phyloP scores from a whole-genome alignment of 371 early-diverging fungal species.

The Sporodiniella umbellata region DNA sequence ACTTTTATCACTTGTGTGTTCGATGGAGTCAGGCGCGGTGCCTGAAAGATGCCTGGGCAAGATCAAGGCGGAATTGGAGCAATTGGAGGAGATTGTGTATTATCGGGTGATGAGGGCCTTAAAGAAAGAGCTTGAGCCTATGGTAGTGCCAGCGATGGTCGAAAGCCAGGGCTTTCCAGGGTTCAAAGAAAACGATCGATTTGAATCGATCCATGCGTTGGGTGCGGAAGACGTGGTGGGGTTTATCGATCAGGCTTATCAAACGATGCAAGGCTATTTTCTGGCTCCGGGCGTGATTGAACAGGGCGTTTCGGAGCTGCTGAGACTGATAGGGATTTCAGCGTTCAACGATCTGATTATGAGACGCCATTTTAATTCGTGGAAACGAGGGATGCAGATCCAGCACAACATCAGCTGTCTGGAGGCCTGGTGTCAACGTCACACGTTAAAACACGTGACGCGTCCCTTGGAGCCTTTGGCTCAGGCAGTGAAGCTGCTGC shows the following conservation, averaged over 20 bases:
- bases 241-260: constrained; percentile 85
- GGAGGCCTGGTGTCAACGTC: constrained; percentile 96
- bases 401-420: constrained; percentile 95
- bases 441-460: constrained; percentile 84
- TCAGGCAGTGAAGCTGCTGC: constrained; percentile 92
- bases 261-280: constrained; percentile 90
- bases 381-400: constrained; percentile 94
- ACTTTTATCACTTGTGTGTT: constrained; percentile 66
- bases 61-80: constrained; percentile 64
- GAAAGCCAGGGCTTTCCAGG: constrained; percentile 90
- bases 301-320: constrained; percentile 84
- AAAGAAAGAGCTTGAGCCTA: constrained; percentile 84
- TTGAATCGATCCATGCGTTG: constrained; percentile 76
- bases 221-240: constrained; percentile 89
- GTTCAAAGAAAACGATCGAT: constrained; percentile 84
- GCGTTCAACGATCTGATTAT: constrained; percentile 95
- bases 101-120: constrained; percentile 89
- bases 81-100: constrained; percentile 65
- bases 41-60: constrained; percentile 34
- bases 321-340: constrained; percentile 85
- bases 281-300: constrained; percentile 72
- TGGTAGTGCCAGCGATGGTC: constrained; percentile 91
- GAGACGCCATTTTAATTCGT: constrained; percentile 83
- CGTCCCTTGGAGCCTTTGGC: constrained; percentile 88
- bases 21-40: constrained; percentile 27